Base-by-base conservation (phyloP, 2,329 filamentous ascomycete species). In the Colletotrichum karsti region DNA sequence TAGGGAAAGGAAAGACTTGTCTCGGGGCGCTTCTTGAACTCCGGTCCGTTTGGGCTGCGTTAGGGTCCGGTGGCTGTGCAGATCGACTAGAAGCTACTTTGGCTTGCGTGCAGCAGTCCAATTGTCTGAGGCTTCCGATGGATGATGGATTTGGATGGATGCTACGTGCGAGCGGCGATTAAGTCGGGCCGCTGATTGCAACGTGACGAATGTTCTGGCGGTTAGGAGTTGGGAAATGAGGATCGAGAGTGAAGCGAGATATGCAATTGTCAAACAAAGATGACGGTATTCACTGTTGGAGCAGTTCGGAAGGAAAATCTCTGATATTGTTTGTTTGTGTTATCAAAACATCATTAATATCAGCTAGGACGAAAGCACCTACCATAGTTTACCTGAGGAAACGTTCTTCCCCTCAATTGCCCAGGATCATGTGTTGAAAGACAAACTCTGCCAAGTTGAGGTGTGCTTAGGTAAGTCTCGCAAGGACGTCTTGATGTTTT, bases 1-100 rank as follows among this genome's bases (percentile, higher is more conserved):
- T 53, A 24, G 18, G 9, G 30, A n/a, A 59, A 33, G 15, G 15
- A 26, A 62, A 58, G 58, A 44, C 48, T 54, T 62, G 65, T 68
- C 65, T 55, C 46, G 53, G 65, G 37, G 60, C 53, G 60, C 46
- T 64, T 59, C 44, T 39, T 39, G 37, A 53, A 64, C 51, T 58
- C 46, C 53, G 60, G 37, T 58, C 53, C 46, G 46, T 30, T 64
- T 18, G 53, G 44, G 42, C 57, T 53, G 30, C 6, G 59, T 57
- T 33, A 18, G 50, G 50, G 35, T 37, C 44, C 60, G 60, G 60
- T 64, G 65, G 65, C 65, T 65, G 60, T 65, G 65, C 60, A 65
- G 35, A 48, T 33, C 18, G 46, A 65, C 39, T 63, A 59, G 58
- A 44, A 39, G 50, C 37, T 58, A 22, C 63, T 63, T n/a, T 62